Percentiles rank a stretch among this genome's conserved stretches.
Conservation (phyloP, 345 rosid genomes). For the Nasturtium officinale region DNA sequence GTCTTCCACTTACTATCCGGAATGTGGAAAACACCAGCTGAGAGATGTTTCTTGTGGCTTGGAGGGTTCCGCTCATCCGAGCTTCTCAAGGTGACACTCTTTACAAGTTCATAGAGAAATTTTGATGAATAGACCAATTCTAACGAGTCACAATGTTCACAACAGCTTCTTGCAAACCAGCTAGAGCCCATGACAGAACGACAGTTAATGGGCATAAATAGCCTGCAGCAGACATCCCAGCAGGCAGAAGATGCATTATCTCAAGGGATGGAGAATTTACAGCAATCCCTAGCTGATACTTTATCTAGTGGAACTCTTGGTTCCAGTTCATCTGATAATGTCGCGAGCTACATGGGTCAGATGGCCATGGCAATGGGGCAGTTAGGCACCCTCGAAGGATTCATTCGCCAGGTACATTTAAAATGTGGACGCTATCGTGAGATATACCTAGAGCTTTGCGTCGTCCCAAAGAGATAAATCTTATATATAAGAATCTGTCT, state of each 20-base stretch:
- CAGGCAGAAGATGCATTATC: slow-evolving; percentile 93
- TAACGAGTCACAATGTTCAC: slow-evolving; percentile 14
- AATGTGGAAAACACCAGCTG: slow-evolving; percentile 98
- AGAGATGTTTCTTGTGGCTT: slow-evolving; percentile 92
- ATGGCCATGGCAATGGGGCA: slow-evolving; percentile 99
- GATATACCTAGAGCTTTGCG: slow-evolving; percentile 10
- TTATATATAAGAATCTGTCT: slow-evolving; percentile 25
- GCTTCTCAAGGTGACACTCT: slow-evolving; percentile 71
- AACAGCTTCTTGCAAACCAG: slow-evolving; percentile 81
- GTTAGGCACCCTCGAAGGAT: slow-evolving; percentile 85
- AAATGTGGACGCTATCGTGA: slow-evolving; percentile 16
- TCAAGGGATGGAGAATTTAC: slow-evolving; percentile 93
- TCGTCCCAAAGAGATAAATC: slow-evolving; percentile 17
- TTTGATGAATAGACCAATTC: slow-evolving; percentile 8
- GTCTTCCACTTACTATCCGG: slow-evolving; percentile 93
- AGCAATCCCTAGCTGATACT: slow-evolving; percentile 86
- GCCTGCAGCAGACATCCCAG: slow-evolving; percentile 88
- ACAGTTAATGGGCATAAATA: slow-evolving; percentile 63
- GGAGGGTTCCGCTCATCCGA: slow-evolving; percentile 97
- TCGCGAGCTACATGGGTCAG: slow-evolving; percentile 97
- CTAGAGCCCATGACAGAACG: slow-evolving; percentile 93
- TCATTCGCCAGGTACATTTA: slow-evolving; percentile 69
- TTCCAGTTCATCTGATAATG: slow-evolving; percentile 72
- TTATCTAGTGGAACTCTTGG: slow-evolving; percentile 74
- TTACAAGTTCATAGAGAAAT: slow-evolving; percentile 4